Base-by-base conservation (phyloP, 441 rosid species). In the Jatropha podagrica region DNA sequence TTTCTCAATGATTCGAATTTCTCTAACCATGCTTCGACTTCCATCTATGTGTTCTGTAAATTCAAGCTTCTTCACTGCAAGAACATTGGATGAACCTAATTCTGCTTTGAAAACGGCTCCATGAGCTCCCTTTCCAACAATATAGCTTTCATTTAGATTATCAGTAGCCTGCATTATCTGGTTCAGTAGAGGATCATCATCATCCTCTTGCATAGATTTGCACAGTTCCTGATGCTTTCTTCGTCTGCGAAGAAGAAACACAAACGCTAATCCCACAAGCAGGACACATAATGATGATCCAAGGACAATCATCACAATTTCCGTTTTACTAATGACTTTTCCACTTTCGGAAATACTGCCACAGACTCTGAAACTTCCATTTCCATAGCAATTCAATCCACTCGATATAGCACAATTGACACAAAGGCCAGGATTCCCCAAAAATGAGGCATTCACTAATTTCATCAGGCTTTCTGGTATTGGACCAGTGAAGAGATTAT, bases 61-160 rank as follows among this genome's bases (percentile, higher is more conserved):
- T 63, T 42, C 76, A 68, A 92, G 81, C 84, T 85, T 91, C 84
- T 94, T 92, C 13, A 88, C 86, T 0, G 95, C 97, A 71, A 83
- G 91, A 51, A 81, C 81, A 27, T 80, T 65, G 38, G 80, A 83
- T 1, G 85, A 81, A 14, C 80, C 84, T 73, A 92, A 44, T 15
- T 83, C 80, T 38, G 90, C 97, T 86, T 84, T 89, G 68, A 84
- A 92, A 32, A 91, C 89, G 38, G 81, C 80, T 70, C 97, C 98
- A 62, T 93, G 97, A 23, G 86, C 90, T 74, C 97, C 98, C 78
- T 79, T 90, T 48, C 97, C 97, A 7, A 93, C 78, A 74, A 89
- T 81, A 54, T 86, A 85, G 66, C 67, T 86, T 37, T 86, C 93
- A 54, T 84, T 78, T 12, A 93, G 90, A 75, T 91, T 90, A 74